phyloP scores from a whole-genome alignment of 805 yeast species.

The Candida nonsorbophila region DNA sequence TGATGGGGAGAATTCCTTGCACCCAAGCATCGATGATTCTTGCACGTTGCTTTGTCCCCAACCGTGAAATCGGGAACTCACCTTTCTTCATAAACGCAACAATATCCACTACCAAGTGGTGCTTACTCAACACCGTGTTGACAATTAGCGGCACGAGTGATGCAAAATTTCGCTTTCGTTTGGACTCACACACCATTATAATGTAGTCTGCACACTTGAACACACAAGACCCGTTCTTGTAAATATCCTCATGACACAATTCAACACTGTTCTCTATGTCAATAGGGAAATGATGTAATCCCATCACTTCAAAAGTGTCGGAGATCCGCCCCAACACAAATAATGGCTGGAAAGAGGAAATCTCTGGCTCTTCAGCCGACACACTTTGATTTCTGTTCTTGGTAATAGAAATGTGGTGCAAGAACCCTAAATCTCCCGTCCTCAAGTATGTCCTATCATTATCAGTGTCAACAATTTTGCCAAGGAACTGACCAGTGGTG shows the following conservation, averaged over 20 bases:
- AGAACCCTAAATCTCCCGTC: conserved; percentile 92
- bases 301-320: conserved; percentile 86
- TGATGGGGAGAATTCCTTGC: conserved; percentile 39
- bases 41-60: conserved; percentile 75
- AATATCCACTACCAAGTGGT: conserved; percentile 77
- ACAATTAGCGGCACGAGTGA: conserved; percentile 81
- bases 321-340: conserved; percentile 81
- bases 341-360: conserved; percentile 60
- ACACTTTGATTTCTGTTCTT: conserved; percentile 25
- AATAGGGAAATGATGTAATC: conserved; percentile 82
- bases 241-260: conserved; percentile 51
- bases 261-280: conserved; percentile 64
- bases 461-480: conserved; percentile 61
- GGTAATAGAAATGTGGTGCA: conserved; percentile 61
- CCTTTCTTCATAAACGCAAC: conserved; percentile 71
- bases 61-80: conserved; percentile 61
- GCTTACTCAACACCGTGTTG: conserved; percentile 70
- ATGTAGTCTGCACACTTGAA: conserved; percentile 80
- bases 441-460: conserved; percentile 59
- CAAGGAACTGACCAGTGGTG: conserved; percentile 48
- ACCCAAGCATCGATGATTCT: conserved; percentile 54
- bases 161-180: conserved; percentile 48
- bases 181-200: conserved; percentile 66
- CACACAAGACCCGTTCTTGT: conserved; percentile 54
- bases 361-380: conserved; percentile 11